These are phyloP conservation scores for Calvatia gigantea DNA, from an alignment of 768 basidiomycete genomes.

Conservation along the genomic window DNA sequence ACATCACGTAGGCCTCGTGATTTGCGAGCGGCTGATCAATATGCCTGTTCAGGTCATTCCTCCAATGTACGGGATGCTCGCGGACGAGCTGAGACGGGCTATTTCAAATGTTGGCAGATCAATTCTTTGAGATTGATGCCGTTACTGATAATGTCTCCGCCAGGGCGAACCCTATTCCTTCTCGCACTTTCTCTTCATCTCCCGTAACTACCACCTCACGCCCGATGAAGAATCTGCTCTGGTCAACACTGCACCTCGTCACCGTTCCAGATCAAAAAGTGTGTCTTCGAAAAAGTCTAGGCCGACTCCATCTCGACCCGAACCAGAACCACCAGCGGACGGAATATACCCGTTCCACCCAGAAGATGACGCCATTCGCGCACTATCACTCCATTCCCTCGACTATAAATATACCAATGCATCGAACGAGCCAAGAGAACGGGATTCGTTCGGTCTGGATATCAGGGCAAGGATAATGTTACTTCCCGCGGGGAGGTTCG, in stretches of 20 bases:
- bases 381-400: constrained; percentile 49
- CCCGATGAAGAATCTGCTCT: constrained; percentile 61
- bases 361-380: constrained; percentile 73
- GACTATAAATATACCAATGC: constrained; percentile 52
- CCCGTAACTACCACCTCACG: constrained; percentile 74
- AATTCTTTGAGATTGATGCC: background rate
- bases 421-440: constrained; percentile 43
- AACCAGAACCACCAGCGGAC: constrained; percentile 32
- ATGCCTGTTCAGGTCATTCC: constrained; percentile 94
- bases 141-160: background rate
- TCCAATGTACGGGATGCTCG: constrained; percentile 89
- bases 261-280: constrained; percentile 37
- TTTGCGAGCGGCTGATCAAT: constrained; percentile 89
- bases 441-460: constrained; percentile 72
- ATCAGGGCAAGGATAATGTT: constrained; percentile 67
- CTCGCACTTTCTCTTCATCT: constrained; percentile 71
- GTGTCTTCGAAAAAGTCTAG: constrained; percentile 18
- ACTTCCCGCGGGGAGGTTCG: constrained; percentile 29
- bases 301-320: constrained; percentile 13
- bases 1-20: constrained; percentile 73
- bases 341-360: constrained; percentile 78
- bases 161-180: constrained; percentile 66
- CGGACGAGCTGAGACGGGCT: constrained; percentile 77
- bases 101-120: constrained; percentile 50
- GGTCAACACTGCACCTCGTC: constrained; percentile 38